phyloP scores from a whole-genome alignment of 805 yeast genomes.

The Schwanniomyces occidentalis region DNA sequence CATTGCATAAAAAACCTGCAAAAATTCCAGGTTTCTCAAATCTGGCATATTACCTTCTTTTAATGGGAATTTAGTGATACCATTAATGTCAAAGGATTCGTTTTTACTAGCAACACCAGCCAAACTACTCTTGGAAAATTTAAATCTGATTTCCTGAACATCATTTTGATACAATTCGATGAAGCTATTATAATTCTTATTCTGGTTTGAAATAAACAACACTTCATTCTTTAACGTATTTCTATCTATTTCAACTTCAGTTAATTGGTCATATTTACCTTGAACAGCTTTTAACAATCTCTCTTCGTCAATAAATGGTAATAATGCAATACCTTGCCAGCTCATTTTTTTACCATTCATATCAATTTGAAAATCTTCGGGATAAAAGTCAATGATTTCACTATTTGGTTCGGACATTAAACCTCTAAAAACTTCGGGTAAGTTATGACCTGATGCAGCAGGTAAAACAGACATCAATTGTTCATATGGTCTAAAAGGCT shows the following conservation, averaged over 20 bases:
- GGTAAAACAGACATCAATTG: constrained; percentile 95
- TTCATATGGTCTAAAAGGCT: constrained; percentile 87
- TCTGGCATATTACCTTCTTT: constrained; percentile 47
- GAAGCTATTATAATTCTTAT: constrained; percentile 48
- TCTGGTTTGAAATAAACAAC: constrained; percentile 63
- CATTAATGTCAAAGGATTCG: constrained; percentile 35
- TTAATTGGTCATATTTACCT: constrained; percentile 59
- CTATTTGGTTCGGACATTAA: constrained; percentile 79
- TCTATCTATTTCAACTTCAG: constrained; percentile 67
- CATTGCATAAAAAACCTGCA: constrained; percentile 54
- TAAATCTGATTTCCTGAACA: constrained; percentile 38
- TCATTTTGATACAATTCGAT: constrained; percentile 42
- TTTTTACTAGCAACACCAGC: constrained; percentile 53
- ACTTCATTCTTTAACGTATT: constrained; percentile 72
- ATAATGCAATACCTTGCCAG: constrained; percentile 91
- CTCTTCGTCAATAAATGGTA: constrained; percentile 89
- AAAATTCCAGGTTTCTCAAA: constrained; percentile 39
- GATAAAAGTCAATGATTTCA: constrained; percentile 88
- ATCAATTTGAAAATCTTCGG: constrained; percentile 83
- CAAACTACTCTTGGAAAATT: constrained; percentile 52
- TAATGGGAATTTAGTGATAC: constrained; percentile 46
- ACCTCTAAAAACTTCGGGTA: constrained; percentile 79
- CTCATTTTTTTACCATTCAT: constrained; percentile 95
- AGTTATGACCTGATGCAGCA: constrained; percentile 84
- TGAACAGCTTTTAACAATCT: constrained; percentile 68